Conservation (phyloP, 2,329 filamentous ascomycete genomes). For the Trichoderma gracile region DNA sequence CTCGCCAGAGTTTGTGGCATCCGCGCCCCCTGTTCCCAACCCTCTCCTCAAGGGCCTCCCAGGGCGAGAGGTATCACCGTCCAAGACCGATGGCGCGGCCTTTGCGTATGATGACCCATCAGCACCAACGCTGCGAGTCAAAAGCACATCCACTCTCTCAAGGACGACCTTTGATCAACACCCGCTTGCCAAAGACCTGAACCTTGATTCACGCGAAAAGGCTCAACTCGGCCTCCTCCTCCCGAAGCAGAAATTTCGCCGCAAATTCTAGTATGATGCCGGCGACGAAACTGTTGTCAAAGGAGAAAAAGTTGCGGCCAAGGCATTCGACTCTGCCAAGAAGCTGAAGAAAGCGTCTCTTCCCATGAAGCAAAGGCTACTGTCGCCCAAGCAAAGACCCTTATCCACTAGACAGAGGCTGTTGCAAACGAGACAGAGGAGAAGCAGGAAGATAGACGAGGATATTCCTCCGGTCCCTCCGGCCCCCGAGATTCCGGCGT, state of each 20-base stretch:
- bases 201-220: slow-evolving; percentile 35
- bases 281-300: slow-evolving; percentile 35
- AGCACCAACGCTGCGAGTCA: slow-evolving; percentile 35
- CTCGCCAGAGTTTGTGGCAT: slow-evolving; percentile 14
- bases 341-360: slow-evolving; percentile 7
- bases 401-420: background rate
- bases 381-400: background rate
- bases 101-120: slow-evolving; percentile 40
- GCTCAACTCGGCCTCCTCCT: slow-evolving; percentile 40
- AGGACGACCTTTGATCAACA: slow-evolving; percentile 41
- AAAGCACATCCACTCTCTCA: slow-evolving; percentile 39
- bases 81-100: slow-evolving; percentile 42
- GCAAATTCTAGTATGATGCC: slow-evolving; percentile 43
- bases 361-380: slow-evolving; percentile 9
- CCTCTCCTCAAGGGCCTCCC: slow-evolving; percentile 50
- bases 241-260: slow-evolving; percentile 38
- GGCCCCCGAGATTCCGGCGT: slow-evolving; percentile 39
- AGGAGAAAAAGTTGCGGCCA: slow-evolving; percentile 9
- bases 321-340: background rate
- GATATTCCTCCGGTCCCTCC: slow-evolving; percentile 34
- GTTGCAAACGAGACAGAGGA: background rate
- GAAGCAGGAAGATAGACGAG: slow-evolving; percentile 22
- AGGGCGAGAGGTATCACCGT: slow-evolving; percentile 42
- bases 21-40: slow-evolving; percentile 29
- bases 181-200: slow-evolving; percentile 38